Conservation (phyloP, 2,329 filamentous ascomycete species). For the Grosmannia clavigera region DNA sequence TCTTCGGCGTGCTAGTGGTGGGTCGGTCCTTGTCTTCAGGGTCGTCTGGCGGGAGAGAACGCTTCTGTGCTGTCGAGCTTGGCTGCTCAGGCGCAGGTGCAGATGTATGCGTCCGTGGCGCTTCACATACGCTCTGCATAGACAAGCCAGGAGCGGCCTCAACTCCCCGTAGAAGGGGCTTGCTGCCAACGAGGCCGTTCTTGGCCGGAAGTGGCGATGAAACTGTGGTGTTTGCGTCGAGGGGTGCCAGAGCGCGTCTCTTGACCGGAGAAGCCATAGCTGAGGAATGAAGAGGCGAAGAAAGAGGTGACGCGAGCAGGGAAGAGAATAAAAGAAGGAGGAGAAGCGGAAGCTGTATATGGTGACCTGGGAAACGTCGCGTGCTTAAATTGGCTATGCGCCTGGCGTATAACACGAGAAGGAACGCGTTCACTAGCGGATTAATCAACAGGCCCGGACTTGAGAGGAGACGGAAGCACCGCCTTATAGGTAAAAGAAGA, state of each 20-base stretch:
- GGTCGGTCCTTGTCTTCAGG: not conserved
- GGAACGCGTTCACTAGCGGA: not conserved
- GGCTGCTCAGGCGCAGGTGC: not conserved
- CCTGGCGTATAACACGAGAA: too few species aligned
- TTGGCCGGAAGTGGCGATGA: conserved; percentile 7
- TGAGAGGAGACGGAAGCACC: not conserved
- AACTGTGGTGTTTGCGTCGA: conserved; percentile 31
- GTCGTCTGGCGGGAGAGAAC: not conserved
- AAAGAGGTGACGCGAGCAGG: not conserved
- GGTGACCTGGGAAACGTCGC: too few species aligned
- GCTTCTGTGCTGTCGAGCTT: conserved; percentile 1
- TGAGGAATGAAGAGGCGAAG: not conserved
- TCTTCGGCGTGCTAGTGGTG: not conserved
- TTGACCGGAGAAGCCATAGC: conserved; percentile 24
- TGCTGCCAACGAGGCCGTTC: not conserved
- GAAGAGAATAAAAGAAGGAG: not conserved
- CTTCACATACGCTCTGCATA: not conserved
- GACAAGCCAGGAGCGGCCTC: not conserved
- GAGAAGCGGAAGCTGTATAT: not conserved
- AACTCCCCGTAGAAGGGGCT: not conserved
- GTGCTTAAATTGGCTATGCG: too few species aligned
- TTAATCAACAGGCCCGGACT: not conserved
- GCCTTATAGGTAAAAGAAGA: not conserved
- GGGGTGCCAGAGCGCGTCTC: conserved; percentile 35
- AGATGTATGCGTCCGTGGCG: not conserved